Conservation (phyloP, 2,329 filamentous ascomycete species). For the Xylariaceae sp. region DNA sequence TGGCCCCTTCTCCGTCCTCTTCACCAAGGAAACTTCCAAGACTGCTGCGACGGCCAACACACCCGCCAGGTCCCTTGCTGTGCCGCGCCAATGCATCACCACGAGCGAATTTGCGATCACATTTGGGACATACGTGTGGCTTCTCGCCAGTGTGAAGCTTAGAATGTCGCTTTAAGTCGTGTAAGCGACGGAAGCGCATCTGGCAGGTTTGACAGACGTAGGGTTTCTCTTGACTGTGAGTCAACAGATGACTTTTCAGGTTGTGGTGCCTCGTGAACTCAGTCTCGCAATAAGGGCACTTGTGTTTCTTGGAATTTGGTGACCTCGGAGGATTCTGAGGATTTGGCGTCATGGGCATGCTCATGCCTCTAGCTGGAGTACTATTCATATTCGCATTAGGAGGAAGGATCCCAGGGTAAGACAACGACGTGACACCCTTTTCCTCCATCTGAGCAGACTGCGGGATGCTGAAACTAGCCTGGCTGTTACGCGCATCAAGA, state of each 20-base stretch:
- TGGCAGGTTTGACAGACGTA: constrained; percentile 93
- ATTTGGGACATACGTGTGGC: constrained; percentile 91
- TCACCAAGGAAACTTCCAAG: constrained; percentile 78
- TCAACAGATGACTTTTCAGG: constrained; percentile 92
- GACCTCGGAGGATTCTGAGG: constrained; percentile 56
- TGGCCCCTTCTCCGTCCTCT: constrained; percentile 62
- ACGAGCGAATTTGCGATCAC: constrained; percentile 88
- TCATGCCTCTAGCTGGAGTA: constrained; percentile 49
- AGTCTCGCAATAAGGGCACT: constrained; percentile 92
- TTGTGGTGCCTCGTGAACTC: constrained; percentile 98
- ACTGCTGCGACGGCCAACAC: constrained; percentile 84
- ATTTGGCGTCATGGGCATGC: constrained; percentile 49
- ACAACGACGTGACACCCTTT: constrained; percentile 46
- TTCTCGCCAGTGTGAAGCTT: constrained; percentile 97
- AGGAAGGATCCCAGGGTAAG: constrained; percentile 50
- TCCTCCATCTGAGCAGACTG: constrained; percentile 47
- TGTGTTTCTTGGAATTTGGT: constrained; percentile 80
- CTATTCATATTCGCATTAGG: constrained; percentile 38
- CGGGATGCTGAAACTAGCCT: constrained; percentile 32
- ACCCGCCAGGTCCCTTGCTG: constrained; percentile 92
- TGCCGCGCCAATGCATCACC: constrained; percentile 93
- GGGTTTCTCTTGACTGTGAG: constrained; percentile 97
- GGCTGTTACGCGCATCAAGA: constrained; percentile 40
- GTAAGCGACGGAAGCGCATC: constrained; percentile 84
- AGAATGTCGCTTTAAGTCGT: constrained; percentile 92